Percentiles rank a stretch among this genome's conserved stretches.
phyloP scores from a whole-genome alignment of 371 early-diverging fungal species.

The Haplosporangium sp. region DNA sequence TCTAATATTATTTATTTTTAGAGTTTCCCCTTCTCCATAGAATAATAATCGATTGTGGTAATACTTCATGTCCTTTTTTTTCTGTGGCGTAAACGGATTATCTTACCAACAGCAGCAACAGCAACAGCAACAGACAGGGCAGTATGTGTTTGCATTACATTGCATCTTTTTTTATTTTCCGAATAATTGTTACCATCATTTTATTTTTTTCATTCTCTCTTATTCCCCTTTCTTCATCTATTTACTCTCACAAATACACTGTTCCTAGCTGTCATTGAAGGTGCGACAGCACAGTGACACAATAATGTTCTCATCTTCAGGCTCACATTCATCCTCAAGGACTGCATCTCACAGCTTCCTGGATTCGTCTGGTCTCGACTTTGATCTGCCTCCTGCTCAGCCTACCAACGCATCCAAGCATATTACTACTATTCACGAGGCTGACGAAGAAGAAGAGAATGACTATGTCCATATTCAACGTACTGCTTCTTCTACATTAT shows the following conservation, averaged over 20 bases:
- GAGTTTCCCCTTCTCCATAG: too few species aligned
- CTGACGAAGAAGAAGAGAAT: slow-evolving; percentile 39
- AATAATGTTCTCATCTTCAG: slow-evolving; percentile 32
- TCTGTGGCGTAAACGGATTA: too few species aligned
- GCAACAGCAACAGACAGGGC: too few species aligned
- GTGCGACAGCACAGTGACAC: too few species aligned
- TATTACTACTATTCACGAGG: slow-evolving; percentile 51
- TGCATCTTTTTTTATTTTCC: too few species aligned
- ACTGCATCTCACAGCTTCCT: slow-evolving; percentile 38
- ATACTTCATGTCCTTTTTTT: too few species aligned
- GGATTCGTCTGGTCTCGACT: slow-evolving; percentile 47
- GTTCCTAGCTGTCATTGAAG: background rate
- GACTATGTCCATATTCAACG: slow-evolving; percentile 42
- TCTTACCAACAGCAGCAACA: too few species aligned
- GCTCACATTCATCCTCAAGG: slow-evolving; percentile 29
- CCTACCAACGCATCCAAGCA: slow-evolving; percentile 8
- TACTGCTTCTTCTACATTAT: slow-evolving; percentile 1
- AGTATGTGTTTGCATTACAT: too few species aligned
- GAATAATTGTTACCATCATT: too few species aligned
- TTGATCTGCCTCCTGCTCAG: slow-evolving; percentile 42
- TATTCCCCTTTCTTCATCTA: background rate
- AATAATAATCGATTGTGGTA: too few species aligned
- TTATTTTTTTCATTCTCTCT: background rate
- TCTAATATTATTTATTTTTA: too few species aligned
- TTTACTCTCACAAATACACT: background rate